A percentile compares a stretch with the other conserved stretches of the same genome.
Conservation (phyloP, 805 yeast genomes). For the Ogataea trehalophila region DNA sequence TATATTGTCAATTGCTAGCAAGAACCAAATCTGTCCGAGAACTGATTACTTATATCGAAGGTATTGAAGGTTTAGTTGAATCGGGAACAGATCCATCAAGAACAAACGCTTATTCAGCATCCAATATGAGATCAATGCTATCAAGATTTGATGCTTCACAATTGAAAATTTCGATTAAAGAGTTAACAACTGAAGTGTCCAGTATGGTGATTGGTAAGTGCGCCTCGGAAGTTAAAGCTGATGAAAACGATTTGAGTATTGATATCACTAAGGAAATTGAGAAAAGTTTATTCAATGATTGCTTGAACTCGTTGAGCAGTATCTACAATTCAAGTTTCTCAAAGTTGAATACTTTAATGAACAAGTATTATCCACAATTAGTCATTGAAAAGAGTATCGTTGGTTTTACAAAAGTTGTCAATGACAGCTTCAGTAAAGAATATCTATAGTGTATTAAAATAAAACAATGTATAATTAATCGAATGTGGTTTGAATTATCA, state of each 20-base stretch:
- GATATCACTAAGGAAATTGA: slow-evolving; percentile 37
- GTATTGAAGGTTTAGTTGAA: slow-evolving; percentile 48
- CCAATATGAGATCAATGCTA: slow-evolving; percentile 53
- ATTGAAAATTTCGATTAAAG: slow-evolving; percentile 47
- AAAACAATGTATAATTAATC: not conserved
- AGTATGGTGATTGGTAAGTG: slow-evolving; percentile 39
- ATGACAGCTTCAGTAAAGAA: slow-evolving; percentile 27
- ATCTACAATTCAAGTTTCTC: slow-evolving; percentile 50
- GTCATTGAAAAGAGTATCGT: slow-evolving; percentile 5
- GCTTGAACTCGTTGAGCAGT: slow-evolving; percentile 69
- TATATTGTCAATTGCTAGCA: slow-evolving; percentile 44
- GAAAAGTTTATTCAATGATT: slow-evolving; percentile 49
- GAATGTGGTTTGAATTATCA: not conserved
- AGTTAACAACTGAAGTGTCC: slow-evolving; percentile 51
- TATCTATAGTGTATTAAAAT: slow-evolving; percentile 5
- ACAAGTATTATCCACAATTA: slow-evolving; percentile 38
- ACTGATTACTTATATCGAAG: slow-evolving; percentile 58
- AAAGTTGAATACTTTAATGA: slow-evolving; percentile 50
- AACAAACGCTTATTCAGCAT: slow-evolving; percentile 60
- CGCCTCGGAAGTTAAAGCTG: slow-evolving; percentile 6
- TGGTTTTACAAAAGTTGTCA: slow-evolving; percentile 13
- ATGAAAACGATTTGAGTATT: slow-evolving; percentile 26
- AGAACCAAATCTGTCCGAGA: slow-evolving; percentile 57
- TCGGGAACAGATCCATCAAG: slow-evolving; percentile 45
- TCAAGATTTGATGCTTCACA: slow-evolving; percentile 55